These are phyloP conservation scores for Cerioporus squamosus DNA, from an alignment of 1,284 basidiomycete genomes.

Conservation along the genomic window DNA sequence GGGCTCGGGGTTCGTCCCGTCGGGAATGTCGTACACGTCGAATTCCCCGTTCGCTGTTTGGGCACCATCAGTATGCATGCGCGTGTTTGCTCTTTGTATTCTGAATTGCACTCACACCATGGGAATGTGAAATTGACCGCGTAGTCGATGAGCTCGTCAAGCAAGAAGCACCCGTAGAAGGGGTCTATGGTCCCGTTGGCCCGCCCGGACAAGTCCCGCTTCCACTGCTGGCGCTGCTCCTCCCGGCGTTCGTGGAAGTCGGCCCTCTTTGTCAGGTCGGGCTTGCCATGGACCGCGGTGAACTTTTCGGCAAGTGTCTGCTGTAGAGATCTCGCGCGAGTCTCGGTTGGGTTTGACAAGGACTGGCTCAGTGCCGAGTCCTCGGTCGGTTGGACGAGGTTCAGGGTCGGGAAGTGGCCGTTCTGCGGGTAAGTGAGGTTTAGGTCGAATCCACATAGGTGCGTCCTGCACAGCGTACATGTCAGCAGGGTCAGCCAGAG, in stretches of 20 bases:
- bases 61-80: neutral
- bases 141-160: constrained; percentile 39
- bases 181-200: constrained; percentile 37
- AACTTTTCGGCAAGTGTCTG: constrained; percentile 17
- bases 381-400: constrained; percentile 13
- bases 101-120: constrained; percentile 54
- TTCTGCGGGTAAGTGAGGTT: constrained; percentile 72
- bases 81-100: neutral
- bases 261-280: constrained; percentile 8
- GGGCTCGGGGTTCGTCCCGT: constrained; percentile 54
- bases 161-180: constrained; percentile 38
- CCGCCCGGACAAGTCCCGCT: constrained; percentile 30
- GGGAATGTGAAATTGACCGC: constrained; percentile 49
- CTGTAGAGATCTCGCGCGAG: constrained; percentile 9
- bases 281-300: constrained; percentile 4
- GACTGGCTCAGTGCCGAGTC: constrained; percentile 11
- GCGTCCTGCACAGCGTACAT: constrained; percentile 14
- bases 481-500: neutral
- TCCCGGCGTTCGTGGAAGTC: constrained; percentile 21
- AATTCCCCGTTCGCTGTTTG: constrained; percentile 24
- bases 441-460: constrained; percentile 56
- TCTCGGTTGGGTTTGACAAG: constrained; percentile 17
- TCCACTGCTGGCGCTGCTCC: constrained; percentile 22
- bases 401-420: constrained; percentile 49
- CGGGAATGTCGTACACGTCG: constrained; percentile 54